Conservation (phyloP, 495 filamentous ascomycete genomes). For the Hypoxylon rickii region DNA sequence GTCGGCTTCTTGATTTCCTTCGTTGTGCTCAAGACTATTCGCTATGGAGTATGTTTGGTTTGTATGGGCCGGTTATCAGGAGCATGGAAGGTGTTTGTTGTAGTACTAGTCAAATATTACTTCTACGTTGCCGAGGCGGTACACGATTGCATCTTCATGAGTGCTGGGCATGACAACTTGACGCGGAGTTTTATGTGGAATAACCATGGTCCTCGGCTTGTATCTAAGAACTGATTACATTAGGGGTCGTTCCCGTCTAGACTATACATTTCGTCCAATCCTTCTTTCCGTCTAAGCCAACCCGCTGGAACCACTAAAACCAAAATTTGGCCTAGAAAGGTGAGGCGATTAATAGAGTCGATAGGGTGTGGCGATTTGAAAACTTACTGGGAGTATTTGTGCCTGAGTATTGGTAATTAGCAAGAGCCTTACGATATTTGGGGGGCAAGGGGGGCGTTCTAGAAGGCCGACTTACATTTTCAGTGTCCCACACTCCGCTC, state of each 20-base stretch:
- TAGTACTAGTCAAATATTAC: background rate
- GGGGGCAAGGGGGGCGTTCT: no score
- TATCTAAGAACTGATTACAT: slow-evolving; percentile 10
- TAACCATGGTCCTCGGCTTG: slow-evolving; percentile 1
- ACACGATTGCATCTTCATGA: no score
- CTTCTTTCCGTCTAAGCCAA: slow-evolving; percentile 25
- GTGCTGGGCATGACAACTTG: background rate
- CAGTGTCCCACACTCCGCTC: slow-evolving; percentile 81
- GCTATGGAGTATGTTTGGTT: slow-evolving; percentile 5
- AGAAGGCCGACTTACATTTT: slow-evolving; percentile 66
- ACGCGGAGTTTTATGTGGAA: background rate
- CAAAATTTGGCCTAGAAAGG: slow-evolving; percentile 43
- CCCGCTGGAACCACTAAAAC: no score
- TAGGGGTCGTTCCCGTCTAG: background rate
- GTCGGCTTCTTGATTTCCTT: slow-evolving; percentile 8
- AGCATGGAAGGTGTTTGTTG: slow-evolving; percentile 9
- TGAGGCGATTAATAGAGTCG: slow-evolving; percentile 12
- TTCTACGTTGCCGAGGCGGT: no score
- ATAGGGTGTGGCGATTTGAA: background rate
- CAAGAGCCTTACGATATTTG: background rate
- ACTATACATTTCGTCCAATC: background rate
- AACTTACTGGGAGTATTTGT: slow-evolving; percentile 48
- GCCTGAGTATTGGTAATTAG: slow-evolving; percentile 29
- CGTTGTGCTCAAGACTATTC: no score
- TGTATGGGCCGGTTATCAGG: background rate